A percentile compares a stretch with the other conserved stretches of the same genome.
Evolutionary conservation across 495 filamentous ascomycete species (phyloP).

Genomic region (Penicillium ochrochloron): DNA sequence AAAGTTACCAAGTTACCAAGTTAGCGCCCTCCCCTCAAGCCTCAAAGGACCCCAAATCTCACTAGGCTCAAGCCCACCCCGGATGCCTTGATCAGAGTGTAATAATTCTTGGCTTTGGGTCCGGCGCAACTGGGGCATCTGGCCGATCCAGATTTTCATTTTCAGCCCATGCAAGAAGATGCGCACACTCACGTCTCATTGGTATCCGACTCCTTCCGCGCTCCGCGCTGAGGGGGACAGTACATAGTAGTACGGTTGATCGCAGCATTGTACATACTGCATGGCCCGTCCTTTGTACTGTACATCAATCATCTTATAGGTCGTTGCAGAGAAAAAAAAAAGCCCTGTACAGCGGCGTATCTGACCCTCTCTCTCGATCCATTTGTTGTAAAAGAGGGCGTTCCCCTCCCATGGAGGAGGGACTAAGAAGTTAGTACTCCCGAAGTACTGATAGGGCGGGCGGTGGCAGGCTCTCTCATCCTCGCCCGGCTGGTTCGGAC

Average conservation of each 20-base stretch:
- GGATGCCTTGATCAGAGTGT: conserved; percentile 8
- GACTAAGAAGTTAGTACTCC: not conserved
- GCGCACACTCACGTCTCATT: not conserved
- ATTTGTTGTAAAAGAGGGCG: conserved; percentile 8
- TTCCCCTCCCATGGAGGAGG: conserved; percentile 1
- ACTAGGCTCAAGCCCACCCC: conserved; percentile 3
- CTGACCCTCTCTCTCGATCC: conserved; percentile 21
- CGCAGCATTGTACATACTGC: not conserved
- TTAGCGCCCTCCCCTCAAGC: not conserved
- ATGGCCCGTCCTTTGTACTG: conserved; percentile 3
- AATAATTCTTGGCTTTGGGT: conserved; percentile 6
- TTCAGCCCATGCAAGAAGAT: conserved; percentile 9
- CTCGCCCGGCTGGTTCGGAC: conserved; percentile 34
- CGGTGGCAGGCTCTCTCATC: not conserved
- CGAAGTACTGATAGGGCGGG: conserved; percentile 16
- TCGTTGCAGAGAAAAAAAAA: conserved; percentile 19
- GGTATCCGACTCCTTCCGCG: conserved; percentile 36
- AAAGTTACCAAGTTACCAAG: no score
- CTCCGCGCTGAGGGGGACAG: not conserved
- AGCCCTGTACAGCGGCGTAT: conserved; percentile 28
- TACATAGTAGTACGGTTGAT: not conserved
- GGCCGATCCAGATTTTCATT: conserved; percentile 8
- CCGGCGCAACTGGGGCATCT: not conserved
- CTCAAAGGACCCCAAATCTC: not conserved
- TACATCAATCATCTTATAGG: conserved; percentile 33